Conservation (phyloP, 83 land plant species). For the Isoetes engelmannii region DNA sequence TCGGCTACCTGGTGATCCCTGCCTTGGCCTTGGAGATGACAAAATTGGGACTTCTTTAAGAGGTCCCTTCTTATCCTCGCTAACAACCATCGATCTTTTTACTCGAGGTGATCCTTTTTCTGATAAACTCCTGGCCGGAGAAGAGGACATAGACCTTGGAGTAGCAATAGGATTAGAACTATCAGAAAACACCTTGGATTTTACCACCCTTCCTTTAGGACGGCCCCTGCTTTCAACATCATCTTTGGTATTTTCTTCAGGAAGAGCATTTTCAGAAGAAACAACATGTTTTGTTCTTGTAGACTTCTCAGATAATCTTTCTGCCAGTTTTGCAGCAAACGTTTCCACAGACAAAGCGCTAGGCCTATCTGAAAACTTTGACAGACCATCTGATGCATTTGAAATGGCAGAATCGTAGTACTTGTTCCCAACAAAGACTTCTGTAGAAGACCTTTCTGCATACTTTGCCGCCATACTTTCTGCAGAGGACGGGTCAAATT, state of each 20-base stretch:
- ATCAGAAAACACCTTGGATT: not conserved
- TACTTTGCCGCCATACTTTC: not conserved
- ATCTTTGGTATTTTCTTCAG: not conserved
- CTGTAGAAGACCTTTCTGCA: too few relatives aligned
- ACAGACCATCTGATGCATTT: too few relatives aligned
- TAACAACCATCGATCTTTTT: not conserved
- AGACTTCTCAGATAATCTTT: not conserved
- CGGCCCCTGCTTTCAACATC: conserved; percentile 5
- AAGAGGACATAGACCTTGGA: conserved; percentile 1
- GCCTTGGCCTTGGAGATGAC: not conserved
- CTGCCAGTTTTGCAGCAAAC: conserved; percentile 4
- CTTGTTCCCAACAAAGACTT: too few relatives aligned
- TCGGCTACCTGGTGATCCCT: not conserved
- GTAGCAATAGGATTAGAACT: not conserved
- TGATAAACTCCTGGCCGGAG: not conserved
- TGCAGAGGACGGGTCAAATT: not conserved
- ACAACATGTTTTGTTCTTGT: not conserved
- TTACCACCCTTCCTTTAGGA: not conserved
- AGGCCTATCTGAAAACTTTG: too few relatives aligned
- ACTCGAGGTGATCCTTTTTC: not conserved
- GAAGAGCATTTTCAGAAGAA: not conserved
- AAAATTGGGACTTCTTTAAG: conserved; percentile 1
- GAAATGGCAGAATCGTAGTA: too few relatives aligned
- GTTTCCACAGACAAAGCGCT: conserved; percentile 1
- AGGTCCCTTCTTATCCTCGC: not conserved